phyloP scores from a whole-genome alignment of 2,329 filamentous ascomycete species.

The Colletotrichum chrysophilum region DNA sequence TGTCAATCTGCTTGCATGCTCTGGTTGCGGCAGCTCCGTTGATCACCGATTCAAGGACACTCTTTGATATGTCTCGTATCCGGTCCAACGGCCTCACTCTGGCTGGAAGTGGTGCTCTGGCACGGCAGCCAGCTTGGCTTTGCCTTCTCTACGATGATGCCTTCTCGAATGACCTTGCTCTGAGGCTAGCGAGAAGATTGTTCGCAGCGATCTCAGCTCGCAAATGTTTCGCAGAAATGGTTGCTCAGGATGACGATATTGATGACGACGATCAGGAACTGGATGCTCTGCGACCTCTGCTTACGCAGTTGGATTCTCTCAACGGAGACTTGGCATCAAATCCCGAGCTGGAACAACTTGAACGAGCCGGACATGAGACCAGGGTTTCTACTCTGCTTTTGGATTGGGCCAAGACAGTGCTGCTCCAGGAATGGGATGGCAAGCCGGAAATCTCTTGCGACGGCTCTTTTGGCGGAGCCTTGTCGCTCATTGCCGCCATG shows the following conservation, averaged over 20 bases:
- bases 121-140: conserved; percentile 51
- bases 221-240: conserved; percentile 53
- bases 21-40: conserved; percentile 63
- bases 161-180: conserved; percentile 64
- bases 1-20: conserved; percentile 68
- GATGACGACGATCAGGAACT: conserved; percentile 34
- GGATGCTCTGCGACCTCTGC: conserved; percentile 53
- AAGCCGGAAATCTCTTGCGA: conserved; percentile 72
- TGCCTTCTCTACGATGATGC: conserved; percentile 68
- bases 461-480: conserved; percentile 76
- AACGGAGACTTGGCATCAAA: conserved; percentile 48
- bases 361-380: conserved; percentile 61
- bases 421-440: conserved; percentile 83
- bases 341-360: conserved; percentile 54
- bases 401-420: conserved; percentile 76
- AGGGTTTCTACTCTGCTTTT: conserved; percentile 62
- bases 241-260: conserved; percentile 37
- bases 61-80: conserved; percentile 66
- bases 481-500: conserved; percentile 75
- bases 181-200: conserved; percentile 63
- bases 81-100: conserved; percentile 59
- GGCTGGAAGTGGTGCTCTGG: conserved; percentile 48
- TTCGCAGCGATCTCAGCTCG: conserved; percentile 62
- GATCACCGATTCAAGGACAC: conserved; percentile 48
- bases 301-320: conserved; percentile 59